A percentile compares a stretch with the other conserved stretches of the same genome.
Conservation (phyloP, 441 rosid species). For the Lepidium campestre region DNA sequence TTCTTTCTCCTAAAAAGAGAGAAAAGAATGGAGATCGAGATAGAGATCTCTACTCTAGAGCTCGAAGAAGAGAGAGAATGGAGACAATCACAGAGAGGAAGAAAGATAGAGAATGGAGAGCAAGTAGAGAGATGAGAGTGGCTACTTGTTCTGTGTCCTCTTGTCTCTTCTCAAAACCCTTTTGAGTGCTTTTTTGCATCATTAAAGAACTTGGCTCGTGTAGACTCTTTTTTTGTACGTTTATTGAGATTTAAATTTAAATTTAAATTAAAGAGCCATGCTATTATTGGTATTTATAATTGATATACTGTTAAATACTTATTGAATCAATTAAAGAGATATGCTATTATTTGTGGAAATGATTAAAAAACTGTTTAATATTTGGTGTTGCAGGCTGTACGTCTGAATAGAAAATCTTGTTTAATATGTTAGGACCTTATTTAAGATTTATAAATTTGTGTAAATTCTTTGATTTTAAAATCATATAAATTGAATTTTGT, state of each 20-base stretch:
- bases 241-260: background rate
- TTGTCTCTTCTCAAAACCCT: slow-evolving; percentile 25
- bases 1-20: background rate
- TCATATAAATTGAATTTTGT: background rate
- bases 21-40: slow-evolving; percentile 2
- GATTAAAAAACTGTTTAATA: background rate
- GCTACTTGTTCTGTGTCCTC: slow-evolving; percentile 26
- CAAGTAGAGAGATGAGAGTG: background rate
- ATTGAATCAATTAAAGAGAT: background rate
- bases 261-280: slow-evolving; percentile 14
- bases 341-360: too few relatives aligned
- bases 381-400: slow-evolving; percentile 12
- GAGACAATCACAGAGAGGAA: slow-evolving; percentile 3
- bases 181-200: slow-evolving; percentile 25
- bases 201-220: slow-evolving; percentile 26
- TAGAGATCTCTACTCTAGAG: slow-evolving; percentile 10
- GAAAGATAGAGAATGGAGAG: background rate
- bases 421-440: too few relatives aligned
- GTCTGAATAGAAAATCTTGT: slow-evolving; percentile 4
- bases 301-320: background rate
- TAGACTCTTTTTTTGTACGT: slow-evolving; percentile 19
- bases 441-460: too few relatives aligned
- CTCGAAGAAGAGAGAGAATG: background rate
- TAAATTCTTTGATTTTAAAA: too few relatives aligned
- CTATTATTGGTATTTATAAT: background rate